Evolutionary conservation across 345 rosid genomes (phyloP), one percentile per base, ranked within the genome.

Genomic region (Punica granatum): DNA sequence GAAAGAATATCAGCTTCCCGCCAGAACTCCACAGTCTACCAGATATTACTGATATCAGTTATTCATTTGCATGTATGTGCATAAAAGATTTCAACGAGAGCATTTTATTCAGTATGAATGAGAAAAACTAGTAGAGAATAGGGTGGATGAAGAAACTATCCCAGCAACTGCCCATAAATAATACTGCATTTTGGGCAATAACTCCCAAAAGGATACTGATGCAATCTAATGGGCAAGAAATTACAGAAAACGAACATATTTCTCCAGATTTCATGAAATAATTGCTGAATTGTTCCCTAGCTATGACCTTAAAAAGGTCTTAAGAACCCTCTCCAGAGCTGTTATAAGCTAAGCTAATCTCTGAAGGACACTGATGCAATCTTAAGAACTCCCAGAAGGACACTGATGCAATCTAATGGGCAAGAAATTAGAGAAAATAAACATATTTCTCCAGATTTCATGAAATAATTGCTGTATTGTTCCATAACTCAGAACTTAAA

Each of bases 1-100:
- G 98, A 91, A 73, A 94, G 96, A 73, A 94, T 91, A 63, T 91
- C 99, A 80, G 98, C 99, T 77, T 94, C 99, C 70, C 89, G 88
- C 99, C 99, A 94, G 82, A 91, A 91, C 80, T 94, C 98, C 75
- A 80, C 74, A 34, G 97, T 89, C 98, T 89, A 79, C 49, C 49
- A 56, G 75, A 43, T 33, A 56, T 28, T 30, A 26, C 26, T 23
- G 9, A 25, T 25, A 25, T 2, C 32, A 10, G 7, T 26, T 54
- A 54, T 11, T 37, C 15, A 28, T 3, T 26, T 13, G 61, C 34
- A 26, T 56, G 4, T 13, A 56, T 56, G 7, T n/a, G 34, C 33
- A 56, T 26, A 5, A 30, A 26, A 33, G 30, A 6, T 30, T 56
- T 13, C 61, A 26, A 56, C 31, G 26, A 56, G 58, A 23, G 12